Evolutionary conservation across 31 red algal species (phyloP).

Genomic region (Endocladia muricata): DNA sequence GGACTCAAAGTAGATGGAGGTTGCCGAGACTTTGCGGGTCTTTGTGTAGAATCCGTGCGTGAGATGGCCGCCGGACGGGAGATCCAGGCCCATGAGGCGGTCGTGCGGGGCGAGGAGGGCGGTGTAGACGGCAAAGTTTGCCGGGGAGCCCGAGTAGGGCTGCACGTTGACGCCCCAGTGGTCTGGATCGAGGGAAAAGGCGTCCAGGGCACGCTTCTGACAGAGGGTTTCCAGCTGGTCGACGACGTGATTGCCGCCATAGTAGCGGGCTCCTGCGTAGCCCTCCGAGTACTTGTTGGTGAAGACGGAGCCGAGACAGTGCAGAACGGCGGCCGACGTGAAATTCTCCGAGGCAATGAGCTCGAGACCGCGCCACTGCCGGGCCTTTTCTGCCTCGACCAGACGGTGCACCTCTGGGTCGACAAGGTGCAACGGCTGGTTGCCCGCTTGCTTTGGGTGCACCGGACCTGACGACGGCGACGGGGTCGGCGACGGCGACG

Average conservation of each 20-base stretch:
- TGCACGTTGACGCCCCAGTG: constrained; percentile 99
- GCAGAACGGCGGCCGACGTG: constrained; percentile 84
- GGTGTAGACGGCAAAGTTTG: constrained; percentile 98
- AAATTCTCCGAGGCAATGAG: constrained; percentile 99
- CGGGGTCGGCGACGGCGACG: too few relatives aligned
- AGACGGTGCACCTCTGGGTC: constrained; percentile 88
- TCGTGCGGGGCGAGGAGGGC: constrained; percentile 94
- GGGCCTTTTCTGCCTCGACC: constrained; percentile 72
- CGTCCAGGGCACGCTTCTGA: constrained; percentile 69
- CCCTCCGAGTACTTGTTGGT: constrained; percentile 99
- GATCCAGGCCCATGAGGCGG: constrained; percentile 95
- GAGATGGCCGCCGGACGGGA: constrained; percentile 93
- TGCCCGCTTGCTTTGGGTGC: too few relatives aligned
- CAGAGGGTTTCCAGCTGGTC: constrained; percentile 83
- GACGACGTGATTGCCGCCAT: constrained; percentile 89
- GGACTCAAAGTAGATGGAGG: constrained; percentile 94
- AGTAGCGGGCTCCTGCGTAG: constrained; percentile 94
- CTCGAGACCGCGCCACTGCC: constrained; percentile 86
- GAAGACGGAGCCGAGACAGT: constrained; percentile 79
- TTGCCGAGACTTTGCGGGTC: constrained; percentile 89
- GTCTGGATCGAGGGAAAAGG: constrained; percentile 68
- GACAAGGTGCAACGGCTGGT: constrained; percentile 61
- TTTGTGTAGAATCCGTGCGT: constrained; percentile 97
- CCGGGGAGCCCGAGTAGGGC: constrained; percentile 90
- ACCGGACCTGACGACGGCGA: too few relatives aligned